A percentile compares a stretch with the other conserved stretches of the same genome.
These are phyloP conservation scores for Fremontodendron californicum DNA, from an alignment of 345 rosid species.

Conservation along the genomic window DNA sequence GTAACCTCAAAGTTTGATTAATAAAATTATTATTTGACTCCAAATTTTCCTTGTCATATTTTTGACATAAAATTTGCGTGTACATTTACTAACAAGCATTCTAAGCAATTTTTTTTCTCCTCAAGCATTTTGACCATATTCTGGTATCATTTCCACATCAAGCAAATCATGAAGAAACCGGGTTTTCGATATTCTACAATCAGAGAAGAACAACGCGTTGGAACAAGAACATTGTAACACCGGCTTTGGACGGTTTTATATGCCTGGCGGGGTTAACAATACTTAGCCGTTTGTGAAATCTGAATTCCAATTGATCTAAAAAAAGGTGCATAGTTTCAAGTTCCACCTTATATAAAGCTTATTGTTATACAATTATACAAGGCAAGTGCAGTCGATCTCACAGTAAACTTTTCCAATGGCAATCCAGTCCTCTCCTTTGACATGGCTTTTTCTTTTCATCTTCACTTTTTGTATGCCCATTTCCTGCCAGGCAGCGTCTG, in stretches of 20 bases:
- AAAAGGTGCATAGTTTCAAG: not conserved
- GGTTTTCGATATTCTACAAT: not conserved
- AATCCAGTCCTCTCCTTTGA: not conserved
- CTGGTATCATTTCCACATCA: not conserved
- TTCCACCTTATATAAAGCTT: not conserved
- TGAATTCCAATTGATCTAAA: not conserved
- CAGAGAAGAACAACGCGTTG: not conserved
- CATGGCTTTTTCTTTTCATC: slow-evolving; percentile 10
- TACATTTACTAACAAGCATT: not conserved
- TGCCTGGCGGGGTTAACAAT: not conserved
- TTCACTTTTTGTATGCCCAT: not conserved
- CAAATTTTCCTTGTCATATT: too few species aligned
- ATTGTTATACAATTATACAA: not conserved
- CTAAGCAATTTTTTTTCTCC: not conserved
- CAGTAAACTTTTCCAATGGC: slow-evolving; percentile 2
- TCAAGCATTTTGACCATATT: not conserved
- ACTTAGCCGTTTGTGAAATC: not conserved
- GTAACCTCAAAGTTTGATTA: too few species aligned
- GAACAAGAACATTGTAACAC: not conserved
- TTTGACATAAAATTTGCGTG: too few species aligned
- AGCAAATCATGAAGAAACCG: not conserved
- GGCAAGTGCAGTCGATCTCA: not conserved
- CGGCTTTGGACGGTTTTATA: not conserved
- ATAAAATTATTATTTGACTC: too few species aligned
- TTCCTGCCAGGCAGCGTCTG: slow-evolving; percentile 10